A percentile compares a stretch with the other conserved stretches of the same genome.
Evolutionary conservation across 1,284 basidiomycete genomes (phyloP).

Genomic region (Ceratobasidium sp.): DNA sequence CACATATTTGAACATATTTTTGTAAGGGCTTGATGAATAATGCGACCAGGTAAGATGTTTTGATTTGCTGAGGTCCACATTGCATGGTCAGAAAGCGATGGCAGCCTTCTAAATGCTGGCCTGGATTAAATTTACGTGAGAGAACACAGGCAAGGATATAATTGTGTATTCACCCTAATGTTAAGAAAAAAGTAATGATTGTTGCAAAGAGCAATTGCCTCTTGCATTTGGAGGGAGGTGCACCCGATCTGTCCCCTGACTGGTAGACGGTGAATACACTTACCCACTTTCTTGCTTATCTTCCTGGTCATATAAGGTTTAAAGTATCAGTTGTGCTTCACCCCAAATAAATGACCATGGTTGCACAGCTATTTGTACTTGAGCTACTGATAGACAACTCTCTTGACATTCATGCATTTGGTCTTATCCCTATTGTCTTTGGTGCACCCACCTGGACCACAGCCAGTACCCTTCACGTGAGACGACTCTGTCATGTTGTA

Average conservation of each 20-base stretch:
- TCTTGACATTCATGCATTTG: no score
- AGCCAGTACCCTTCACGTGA: no score
- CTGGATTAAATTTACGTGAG: no score
- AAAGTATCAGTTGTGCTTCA: not conserved
- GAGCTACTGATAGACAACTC: not conserved
- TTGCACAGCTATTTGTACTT: not conserved
- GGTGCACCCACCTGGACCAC: no score
- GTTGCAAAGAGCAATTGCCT: not conserved
- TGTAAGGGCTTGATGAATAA: no score
- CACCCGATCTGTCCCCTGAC: not conserved
- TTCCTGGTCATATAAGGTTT: not conserved
- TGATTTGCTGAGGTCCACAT: no score
- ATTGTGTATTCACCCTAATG: constrained; percentile 2
- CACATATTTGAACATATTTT: no score
- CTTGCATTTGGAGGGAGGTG: not conserved
- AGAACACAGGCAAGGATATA: not conserved
- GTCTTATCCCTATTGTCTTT: no score
- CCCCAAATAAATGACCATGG: constrained; percentile 1
- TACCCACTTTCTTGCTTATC: not conserved
- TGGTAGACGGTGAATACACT: not conserved
- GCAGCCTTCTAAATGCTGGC: no score
- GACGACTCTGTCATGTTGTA: no score
- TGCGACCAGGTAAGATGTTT: no score
- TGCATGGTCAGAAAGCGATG: no score
- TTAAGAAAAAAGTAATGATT: not conserved